These are phyloP conservation scores for Tetrapyrgos nigripes DNA, from an alignment of 1,284 basidiomycete species.

Conservation along the genomic window DNA sequence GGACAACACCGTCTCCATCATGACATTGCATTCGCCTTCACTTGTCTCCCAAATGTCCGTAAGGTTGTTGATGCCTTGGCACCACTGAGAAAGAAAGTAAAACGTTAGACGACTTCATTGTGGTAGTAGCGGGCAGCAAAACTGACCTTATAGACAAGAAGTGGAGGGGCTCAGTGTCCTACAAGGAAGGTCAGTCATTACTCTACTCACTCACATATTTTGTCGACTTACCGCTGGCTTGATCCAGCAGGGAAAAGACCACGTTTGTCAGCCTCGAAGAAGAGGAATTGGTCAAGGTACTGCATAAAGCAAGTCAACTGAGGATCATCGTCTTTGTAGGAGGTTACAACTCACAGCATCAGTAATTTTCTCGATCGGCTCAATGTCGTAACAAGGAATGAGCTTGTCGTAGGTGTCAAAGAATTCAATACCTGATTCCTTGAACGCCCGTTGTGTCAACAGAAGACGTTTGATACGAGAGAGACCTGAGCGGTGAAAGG, in stretches of 20 bases:
- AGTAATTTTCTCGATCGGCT: conserved; percentile 98
- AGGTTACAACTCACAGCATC: conserved; percentile 71
- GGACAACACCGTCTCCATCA: conserved; percentile 97
- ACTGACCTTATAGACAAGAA: conserved; percentile 91
- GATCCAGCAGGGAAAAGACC: conserved; percentile 98
- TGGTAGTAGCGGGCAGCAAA: not conserved
- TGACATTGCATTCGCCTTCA: conserved; percentile 95
- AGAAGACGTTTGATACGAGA: conserved; percentile 96
- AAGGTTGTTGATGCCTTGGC: conserved; percentile 92
- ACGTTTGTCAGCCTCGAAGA: conserved; percentile 95
- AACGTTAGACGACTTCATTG: not conserved
- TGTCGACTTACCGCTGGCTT: conserved; percentile 75
- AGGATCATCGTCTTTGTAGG: not conserved
- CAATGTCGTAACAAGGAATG: conserved; percentile 97
- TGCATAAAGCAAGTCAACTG: conserved; percentile 36
- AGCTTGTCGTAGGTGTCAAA: conserved; percentile 97
- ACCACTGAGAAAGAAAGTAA: conserved; percentile 60
- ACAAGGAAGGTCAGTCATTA: conserved; percentile 17
- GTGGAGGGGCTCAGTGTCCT: conserved; percentile 95
- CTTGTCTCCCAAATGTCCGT: conserved; percentile 97
- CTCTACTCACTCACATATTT: not conserved
- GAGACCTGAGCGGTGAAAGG: conserved; percentile 55
- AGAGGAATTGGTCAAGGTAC: conserved; percentile 92
- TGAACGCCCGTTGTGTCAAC: conserved; percentile 96
- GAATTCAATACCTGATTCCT: conserved; percentile 95